Conservation (phyloP, 768 basidiomycete species). For the Suillus luteus region DNA sequence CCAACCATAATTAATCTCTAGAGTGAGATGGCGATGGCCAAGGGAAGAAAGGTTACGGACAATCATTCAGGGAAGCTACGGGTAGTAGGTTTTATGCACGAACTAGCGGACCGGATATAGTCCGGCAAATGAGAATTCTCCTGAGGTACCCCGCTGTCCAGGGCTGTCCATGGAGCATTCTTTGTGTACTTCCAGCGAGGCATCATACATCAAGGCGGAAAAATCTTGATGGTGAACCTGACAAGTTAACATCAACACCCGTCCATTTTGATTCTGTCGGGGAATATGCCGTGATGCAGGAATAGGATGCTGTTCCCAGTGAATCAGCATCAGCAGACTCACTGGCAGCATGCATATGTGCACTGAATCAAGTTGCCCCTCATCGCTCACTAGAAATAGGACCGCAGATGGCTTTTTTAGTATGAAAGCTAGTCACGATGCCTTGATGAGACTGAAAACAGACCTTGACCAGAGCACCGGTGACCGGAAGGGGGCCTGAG, state of each 20-base stretch:
- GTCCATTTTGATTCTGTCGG: neutral
- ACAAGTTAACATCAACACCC: neutral
- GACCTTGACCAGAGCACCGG: neutral
- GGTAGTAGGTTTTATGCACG: conserved; percentile 28
- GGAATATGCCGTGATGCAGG: neutral
- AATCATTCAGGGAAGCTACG: conserved; percentile 19
- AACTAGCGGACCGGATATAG: conserved; percentile 13
- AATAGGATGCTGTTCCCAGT: neutral
- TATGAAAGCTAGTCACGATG: neutral
- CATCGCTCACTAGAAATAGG: neutral
- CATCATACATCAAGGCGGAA: neutral
- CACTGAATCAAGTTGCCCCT: neutral
- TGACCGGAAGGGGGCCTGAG: neutral
- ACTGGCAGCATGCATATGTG: neutral
- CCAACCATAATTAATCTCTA: conserved; percentile 49
- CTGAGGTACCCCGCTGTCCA: conserved; percentile 22
- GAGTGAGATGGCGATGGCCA: conserved; percentile 6
- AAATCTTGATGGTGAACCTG: neutral
- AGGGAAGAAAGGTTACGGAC: conserved; percentile 21
- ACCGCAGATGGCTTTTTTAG: neutral
- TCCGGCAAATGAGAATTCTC: conserved; percentile 20
- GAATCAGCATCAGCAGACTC: neutral
- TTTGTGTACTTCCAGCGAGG: neutral
- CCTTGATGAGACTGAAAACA: neutral
- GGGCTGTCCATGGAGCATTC: neutral